Percentiles rank a stretch among this genome's conserved stretches.
These are phyloP conservation scores for Cytospora piceae DNA, from an alignment of 2,329 filamentous ascomycete species.

Conservation along the genomic window DNA sequence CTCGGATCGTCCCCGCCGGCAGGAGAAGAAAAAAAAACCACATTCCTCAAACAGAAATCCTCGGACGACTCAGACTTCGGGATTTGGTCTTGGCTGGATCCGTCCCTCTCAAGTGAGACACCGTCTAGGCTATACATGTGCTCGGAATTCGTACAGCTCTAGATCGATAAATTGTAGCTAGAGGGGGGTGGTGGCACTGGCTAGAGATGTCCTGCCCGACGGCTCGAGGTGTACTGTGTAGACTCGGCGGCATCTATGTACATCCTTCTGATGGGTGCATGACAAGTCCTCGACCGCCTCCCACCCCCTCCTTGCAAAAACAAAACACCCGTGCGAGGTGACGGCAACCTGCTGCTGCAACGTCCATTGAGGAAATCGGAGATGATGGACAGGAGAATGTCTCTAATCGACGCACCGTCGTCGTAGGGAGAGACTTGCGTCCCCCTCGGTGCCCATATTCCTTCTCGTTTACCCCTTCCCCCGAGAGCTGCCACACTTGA, in stretches of 20 bases:
- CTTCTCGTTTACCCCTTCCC: background rate
- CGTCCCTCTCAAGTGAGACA: slow-evolving; percentile 1
- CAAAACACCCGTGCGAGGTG: slow-evolving; percentile 9
- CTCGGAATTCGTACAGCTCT: no score
- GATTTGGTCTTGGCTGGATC: background rate
- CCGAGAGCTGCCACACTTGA: background rate
- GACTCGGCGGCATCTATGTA: background rate
- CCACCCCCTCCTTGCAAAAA: background rate
- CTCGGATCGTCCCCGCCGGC: slow-evolving; percentile 21
- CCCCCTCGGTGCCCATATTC: background rate
- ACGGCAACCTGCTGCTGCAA: slow-evolving; percentile 19
- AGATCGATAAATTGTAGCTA: background rate
- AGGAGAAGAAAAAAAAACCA: background rate
- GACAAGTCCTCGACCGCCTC: background rate
- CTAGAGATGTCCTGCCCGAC: background rate
- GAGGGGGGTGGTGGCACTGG: background rate
- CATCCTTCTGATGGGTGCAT: background rate
- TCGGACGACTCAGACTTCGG: background rate
- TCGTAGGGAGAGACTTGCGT: slow-evolving; percentile 15
- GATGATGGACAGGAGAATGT: slow-evolving; percentile 22
- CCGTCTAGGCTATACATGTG: background rate
- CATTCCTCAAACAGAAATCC: slow-evolving; percentile 9
- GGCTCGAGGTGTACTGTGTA: no score
- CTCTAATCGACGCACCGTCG: slow-evolving; percentile 12
- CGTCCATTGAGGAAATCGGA: background rate